Evolutionary conservation across 352 stramenopile genomes (phyloP), one percentile per base, ranked within the genome.

Genomic region (Thraustotheca clavata): DNA sequence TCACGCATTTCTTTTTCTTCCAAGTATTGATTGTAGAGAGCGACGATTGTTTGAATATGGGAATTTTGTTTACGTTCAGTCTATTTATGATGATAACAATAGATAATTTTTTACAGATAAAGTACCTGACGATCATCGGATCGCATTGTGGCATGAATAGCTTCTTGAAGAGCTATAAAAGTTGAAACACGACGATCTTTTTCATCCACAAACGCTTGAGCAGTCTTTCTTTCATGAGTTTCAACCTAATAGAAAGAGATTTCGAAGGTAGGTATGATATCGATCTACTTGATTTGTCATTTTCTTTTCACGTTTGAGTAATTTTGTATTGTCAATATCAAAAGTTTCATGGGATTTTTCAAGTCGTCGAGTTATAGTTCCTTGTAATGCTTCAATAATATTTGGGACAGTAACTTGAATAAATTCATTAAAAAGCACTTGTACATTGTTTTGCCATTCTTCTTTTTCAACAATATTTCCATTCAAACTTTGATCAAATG

Each of bases 251-350:
- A 20, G 38, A 18, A 16, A 18, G 38, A 18, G 38, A 20, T 16
- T 43, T 20, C n/a, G n/a, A 20, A 43, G 38, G 38, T 20, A 20
- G 16, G 20, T 16, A 43, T 16, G 20, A 20, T 20, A 20, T 16
- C 16, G 16, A 20, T 43, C 20, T 16, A 43, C 2, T 31, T 76
- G 68, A 18, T 71, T 48, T n/a, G 83, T 65, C 14, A 89, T 92
- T 72, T 97, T 96, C 69, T 85, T 80, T 68, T 96, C 88, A 35
- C 88, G 82, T 71, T 96, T 96, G 38, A 83, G 73, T 26, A 94
- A 91, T 72, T 96, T 97, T 59, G 88, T 83, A 69, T 96, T 96
- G 57, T 97, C 88, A 49, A 96, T 95, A 69, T 96, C 87, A 67
- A 96, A 96, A 8, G 81, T 93, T 71, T 97, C 89, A 71, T 91